Evolutionary conservation across 2,329 filamentous ascomycete species (phyloP), one percentile per base, ranked within the genome.

Genomic region (Aureobasidium sp.): DNA sequence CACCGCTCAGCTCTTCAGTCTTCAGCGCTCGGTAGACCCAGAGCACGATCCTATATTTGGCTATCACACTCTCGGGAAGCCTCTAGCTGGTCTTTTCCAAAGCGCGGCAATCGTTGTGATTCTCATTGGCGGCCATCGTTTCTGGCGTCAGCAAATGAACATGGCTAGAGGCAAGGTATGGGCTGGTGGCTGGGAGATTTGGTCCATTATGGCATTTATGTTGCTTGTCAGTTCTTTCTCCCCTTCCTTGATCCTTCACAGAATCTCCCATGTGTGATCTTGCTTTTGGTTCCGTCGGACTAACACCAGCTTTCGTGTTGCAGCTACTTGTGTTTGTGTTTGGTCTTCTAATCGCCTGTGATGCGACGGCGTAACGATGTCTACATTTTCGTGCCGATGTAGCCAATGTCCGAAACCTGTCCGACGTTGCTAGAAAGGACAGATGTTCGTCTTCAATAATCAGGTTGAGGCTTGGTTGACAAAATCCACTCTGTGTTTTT

Each of bases 1-100:
- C 3, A 80, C 87, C 32, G 84, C 86, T 0, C 88, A 91, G 69
- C 79, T 91, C 8, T 89, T 89, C 67, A 78, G 81, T 25, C 76
- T 87, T 3, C 80, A 86, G 67, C 77, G 84, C 34, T 70, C 77
- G 30, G 69, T 76, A 9, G 68, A 73, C 16, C 75, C 74, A 1
- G 67, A 73, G 15, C 75, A 73, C 1, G 67, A 75, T 41, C 71
- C 73, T 2, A 72, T 75, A 11, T 81, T 88, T 62, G 83, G 84
- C 1, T 90, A 84, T 69, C 83, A 78, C 63, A 72, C 79, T 11
- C 74, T 88, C 3, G 86, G 86, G 3, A 81, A 82, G 61, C 86
- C 87, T 0, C 72, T 91, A 5, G 73, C 78, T 4, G 77, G 74
- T 11, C 71, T 78, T 6, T 79, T 81, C 58, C 80, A 83, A 42